Evolutionary conservation across 768 basidiomycete genomes (phyloP).

Genomic region (Suillus paluster): DNA sequence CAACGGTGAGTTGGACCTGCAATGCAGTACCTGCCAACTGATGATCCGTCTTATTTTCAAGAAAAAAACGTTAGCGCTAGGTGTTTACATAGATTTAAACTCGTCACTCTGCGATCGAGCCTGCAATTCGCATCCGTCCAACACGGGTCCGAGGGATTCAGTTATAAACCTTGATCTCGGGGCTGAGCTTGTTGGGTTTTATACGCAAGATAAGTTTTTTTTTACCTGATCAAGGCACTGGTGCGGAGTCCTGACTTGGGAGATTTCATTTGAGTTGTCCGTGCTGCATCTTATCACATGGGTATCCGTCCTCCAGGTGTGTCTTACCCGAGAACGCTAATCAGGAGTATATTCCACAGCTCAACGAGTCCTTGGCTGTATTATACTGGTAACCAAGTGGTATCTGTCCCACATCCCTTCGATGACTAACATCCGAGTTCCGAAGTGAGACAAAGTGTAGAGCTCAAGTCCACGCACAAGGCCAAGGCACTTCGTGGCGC

Average conservation of each 20-base stretch:
- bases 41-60: slow-evolving; percentile 1
- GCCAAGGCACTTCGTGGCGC: neutral
- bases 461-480: neutral
- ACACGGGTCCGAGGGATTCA: slow-evolving; percentile 1
- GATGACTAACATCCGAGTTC: neutral
- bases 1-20: slow-evolving; percentile 3
- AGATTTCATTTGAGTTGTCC: neutral
- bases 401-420: neutral
- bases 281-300: neutral
- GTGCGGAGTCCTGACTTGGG: neutral
- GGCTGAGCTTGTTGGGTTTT: neutral
- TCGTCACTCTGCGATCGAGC: neutral
- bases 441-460: slow-evolving; percentile 3
- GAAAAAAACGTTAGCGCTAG: neutral
- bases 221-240: neutral
- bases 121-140: neutral
- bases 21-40: slow-evolving; percentile 1
- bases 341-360: too few relatives aligned
- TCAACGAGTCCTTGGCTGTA: neutral
- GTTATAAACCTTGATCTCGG: neutral
- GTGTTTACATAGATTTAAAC: neutral
- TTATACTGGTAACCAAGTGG: neutral
- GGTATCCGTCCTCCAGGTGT: neutral
- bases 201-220: neutral
- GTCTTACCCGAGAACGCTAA: neutral